Conservation (phyloP, 306 rosid species). For the Cicer chorassanicum region DNA sequence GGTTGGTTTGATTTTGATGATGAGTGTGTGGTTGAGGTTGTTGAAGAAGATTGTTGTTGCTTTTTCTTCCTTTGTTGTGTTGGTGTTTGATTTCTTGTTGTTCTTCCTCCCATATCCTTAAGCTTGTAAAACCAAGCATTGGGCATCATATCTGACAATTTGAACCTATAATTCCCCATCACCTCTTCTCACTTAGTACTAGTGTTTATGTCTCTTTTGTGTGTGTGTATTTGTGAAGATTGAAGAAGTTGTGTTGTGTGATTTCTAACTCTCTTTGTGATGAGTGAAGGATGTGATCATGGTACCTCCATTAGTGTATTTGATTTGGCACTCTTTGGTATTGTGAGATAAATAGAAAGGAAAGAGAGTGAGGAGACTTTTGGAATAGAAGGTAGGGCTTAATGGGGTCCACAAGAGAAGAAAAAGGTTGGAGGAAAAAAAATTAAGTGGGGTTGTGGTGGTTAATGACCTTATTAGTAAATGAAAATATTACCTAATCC, state of each 20-base stretch:
- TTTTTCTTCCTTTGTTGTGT: slow-evolving; percentile 53
- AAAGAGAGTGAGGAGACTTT: slow-evolving; percentile 43
- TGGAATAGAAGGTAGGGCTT: slow-evolving; percentile 44
- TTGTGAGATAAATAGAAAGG: slow-evolving; percentile 39
- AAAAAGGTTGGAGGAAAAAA: slow-evolving; percentile 45
- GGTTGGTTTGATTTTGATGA: slow-evolving; percentile 51
- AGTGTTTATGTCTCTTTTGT: not conserved
- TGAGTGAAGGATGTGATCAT: slow-evolving; percentile 37
- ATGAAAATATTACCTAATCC: slow-evolving; percentile 42
- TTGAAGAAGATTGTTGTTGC: slow-evolving; percentile 48
- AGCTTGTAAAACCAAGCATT: slow-evolving; percentile 94
- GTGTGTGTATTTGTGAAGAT: no score
- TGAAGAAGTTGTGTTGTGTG: not conserved
- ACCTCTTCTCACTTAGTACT: not conserved
- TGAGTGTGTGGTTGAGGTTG: slow-evolving; percentile 42
- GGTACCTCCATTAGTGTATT: slow-evolving; percentile 29
- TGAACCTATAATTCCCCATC: slow-evolving; percentile 85
- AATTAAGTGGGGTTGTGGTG: slow-evolving; percentile 41
- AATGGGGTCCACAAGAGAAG: slow-evolving; percentile 58
- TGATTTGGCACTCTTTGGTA: slow-evolving; percentile 40
- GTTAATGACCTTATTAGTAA: slow-evolving; percentile 27
- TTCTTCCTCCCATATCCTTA: slow-evolving; percentile 58
- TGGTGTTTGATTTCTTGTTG: slow-evolving; percentile 50
- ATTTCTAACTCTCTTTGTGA: slow-evolving; percentile 29
- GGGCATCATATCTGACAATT: slow-evolving; percentile 82